Percentiles rank a stretch among this genome's conserved stretches.
Evolutionary conservation across 75 land plant species (phyloP).

Genomic region (Cunninghamia lanceolata): DNA sequence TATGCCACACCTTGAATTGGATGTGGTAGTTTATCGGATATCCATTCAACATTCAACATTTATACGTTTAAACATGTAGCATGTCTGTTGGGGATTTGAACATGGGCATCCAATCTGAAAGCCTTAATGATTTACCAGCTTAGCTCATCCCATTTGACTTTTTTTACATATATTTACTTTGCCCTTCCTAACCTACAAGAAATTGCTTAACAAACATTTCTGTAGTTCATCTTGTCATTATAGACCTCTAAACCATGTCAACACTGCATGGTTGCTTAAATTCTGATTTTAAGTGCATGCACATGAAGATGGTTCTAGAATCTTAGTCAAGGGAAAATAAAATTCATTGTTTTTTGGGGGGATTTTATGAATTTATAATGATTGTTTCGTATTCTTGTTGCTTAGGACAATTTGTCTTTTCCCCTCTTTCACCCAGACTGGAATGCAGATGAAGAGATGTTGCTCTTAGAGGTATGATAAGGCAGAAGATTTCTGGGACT

Average conservation of each 20-base stretch:
- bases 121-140: no score
- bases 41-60: no score
- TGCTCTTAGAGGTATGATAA: slow-evolving; percentile 82
- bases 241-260: neutral
- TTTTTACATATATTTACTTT: no score
- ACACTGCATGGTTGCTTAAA: neutral
- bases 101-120: no score
- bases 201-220: neutral
- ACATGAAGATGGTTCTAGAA: neutral
- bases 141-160: no score
- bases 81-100: no score
- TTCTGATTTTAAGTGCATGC: no score
- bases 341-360: neutral
- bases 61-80: no score
- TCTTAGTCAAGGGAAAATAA: neutral
- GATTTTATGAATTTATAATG: neutral
- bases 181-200: neutral
- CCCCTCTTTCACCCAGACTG: slow-evolving; percentile 93
- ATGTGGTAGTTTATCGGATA: no score
- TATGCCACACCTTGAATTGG: no score
- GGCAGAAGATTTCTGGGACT: neutral
- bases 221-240: neutral
- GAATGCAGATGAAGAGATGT: slow-evolving; percentile 96
- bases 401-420: slow-evolving; percentile 85
- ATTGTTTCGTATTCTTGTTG: neutral